Conservation (phyloP, 2,329 filamentous ascomycete genomes). For the Talaromyces sp. region DNA sequence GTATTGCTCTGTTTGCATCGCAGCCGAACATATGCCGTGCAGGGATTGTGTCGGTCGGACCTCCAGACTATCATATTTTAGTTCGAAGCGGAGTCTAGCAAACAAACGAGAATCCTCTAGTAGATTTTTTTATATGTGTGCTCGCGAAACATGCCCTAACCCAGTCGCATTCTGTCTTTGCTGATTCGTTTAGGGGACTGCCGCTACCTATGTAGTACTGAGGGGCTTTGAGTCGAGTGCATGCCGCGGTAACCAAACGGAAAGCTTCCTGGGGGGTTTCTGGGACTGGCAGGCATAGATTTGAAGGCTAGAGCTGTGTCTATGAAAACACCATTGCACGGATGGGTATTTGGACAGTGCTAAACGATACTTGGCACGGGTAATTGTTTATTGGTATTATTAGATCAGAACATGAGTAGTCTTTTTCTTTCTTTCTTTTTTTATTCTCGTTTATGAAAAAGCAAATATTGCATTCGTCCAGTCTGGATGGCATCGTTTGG, state of each 20-base stretch:
- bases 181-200: not conserved
- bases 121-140: no score
- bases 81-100: not conserved
- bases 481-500: not conserved
- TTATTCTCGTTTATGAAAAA: no score
- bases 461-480: not conserved
- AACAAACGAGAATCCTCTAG: not conserved
- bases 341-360: no score
- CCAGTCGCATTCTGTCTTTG: not conserved
- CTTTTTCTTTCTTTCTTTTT: no score
- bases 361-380: no score
- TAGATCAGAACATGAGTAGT: not conserved
- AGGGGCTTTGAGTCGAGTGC: not conserved
- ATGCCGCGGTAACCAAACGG: conserved; percentile 15
- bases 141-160: not conserved
- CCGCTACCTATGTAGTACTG: not conserved
- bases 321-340: not conserved
- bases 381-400: no score
- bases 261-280: conserved; percentile 12
- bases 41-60: not conserved
- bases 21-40: not conserved
- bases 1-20: not conserved
- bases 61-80: no score
- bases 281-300: no score
- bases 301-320: not conserved